These are phyloP conservation scores for Dunaliella sp. DNA, from an alignment of 139 green algal species.

Conservation along the genomic window DNA sequence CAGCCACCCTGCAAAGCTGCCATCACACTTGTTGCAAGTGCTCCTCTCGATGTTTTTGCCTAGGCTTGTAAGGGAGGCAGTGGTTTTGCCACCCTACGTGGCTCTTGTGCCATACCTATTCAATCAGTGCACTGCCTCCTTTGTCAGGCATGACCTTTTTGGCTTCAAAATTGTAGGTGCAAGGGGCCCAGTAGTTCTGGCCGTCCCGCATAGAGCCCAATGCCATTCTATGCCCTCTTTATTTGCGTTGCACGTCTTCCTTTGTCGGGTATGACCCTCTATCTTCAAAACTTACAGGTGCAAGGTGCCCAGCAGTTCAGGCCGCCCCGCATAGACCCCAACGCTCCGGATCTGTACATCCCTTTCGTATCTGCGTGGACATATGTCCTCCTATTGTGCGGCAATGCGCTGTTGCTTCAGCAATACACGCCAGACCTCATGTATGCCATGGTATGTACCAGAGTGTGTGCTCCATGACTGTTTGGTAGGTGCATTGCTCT, in stretches of 20 bases:
- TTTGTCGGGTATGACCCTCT: no score
- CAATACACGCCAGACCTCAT: conserved; percentile 73
- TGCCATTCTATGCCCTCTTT: conserved; percentile 50
- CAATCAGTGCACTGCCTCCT: no score
- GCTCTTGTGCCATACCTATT: no score
- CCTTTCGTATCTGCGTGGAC: conserved; percentile 84
- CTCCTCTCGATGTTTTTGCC: no score
- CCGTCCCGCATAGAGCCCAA: conserved; percentile 87
- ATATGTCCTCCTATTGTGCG: conserved; percentile 74
- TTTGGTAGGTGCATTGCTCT: not conserved
- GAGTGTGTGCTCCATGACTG: not conserved
- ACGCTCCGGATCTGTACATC: conserved; percentile 97
- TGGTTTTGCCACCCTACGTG: no score
- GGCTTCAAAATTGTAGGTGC: no score
- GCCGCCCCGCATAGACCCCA: conserved; percentile 83
- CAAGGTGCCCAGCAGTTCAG: conserved; percentile 79
- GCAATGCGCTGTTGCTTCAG: conserved; percentile 21
- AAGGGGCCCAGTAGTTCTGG: conserved; percentile 78
- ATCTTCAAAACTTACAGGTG: no score
- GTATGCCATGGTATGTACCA: conserved; percentile 58
- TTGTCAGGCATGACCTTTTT: no score
- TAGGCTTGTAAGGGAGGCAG: no score
- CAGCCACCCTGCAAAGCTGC: no score
- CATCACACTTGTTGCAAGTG: no score
- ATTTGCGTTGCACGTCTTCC: no score